Evolutionary conservation across 2,329 filamentous ascomycete species (phyloP).

Genomic region (Chrysoporthe cubensis): DNA sequence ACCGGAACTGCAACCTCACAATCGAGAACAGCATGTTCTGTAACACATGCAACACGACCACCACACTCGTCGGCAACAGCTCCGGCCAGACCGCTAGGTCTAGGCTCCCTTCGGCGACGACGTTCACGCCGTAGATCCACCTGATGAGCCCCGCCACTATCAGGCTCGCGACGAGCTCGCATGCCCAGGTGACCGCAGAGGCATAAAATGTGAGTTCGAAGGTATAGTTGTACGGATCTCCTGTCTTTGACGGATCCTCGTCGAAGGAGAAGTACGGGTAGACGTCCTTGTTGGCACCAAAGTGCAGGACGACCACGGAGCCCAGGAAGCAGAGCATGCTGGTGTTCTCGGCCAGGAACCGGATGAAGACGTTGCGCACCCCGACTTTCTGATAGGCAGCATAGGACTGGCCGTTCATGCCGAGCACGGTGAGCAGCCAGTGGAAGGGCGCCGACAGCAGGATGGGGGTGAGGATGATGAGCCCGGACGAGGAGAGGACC

Average conservation of each 20-base stretch:
- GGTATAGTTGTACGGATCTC: constrained; percentile 55
- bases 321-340: constrained; percentile 72
- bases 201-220: constrained; percentile 67
- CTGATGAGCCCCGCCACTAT: constrained; percentile 62
- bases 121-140: constrained; percentile 62
- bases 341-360: constrained; percentile 68
- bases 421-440: constrained; percentile 55
- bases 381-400: constrained; percentile 68
- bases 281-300: constrained; percentile 67
- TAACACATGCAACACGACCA: constrained; percentile 68
- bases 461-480: constrained; percentile 66
- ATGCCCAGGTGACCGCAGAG: constrained; percentile 67
- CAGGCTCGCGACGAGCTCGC: constrained; percentile 66
- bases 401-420: constrained; percentile 63
- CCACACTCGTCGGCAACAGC: constrained; percentile 66
- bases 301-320: constrained; percentile 67
- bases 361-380: constrained; percentile 68
- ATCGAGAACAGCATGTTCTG: constrained; percentile 77
- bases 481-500: constrained; percentile 63
- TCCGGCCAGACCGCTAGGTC: constrained; percentile 71
- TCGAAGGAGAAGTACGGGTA: constrained; percentile 74
- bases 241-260: constrained; percentile 42
- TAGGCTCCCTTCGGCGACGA: constrained; percentile 66
- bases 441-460: constrained; percentile 66
- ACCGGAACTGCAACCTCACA: constrained; percentile 63